phyloP scores from a whole-genome alignment of 2,329 filamentous ascomycete genomes.

The Arachnomyces sp. region DNA sequence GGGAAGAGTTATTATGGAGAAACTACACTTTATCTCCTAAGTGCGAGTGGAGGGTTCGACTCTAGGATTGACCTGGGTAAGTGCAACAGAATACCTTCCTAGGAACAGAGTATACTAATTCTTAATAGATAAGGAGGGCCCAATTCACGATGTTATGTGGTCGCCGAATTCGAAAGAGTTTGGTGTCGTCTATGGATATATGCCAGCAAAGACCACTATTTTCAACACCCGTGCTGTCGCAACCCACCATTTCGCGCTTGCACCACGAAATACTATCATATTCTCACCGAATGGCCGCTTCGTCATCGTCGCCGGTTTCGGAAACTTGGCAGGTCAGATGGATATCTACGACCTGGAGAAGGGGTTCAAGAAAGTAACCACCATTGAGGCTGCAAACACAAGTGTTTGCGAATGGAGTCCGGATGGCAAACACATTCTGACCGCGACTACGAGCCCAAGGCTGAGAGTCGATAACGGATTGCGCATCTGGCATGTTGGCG shows the following conservation, averaged over 20 bases:
- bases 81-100: conserved; percentile 12
- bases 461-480: conserved; percentile 95
- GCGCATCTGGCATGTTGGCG: conserved; percentile 87
- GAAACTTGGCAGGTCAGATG: conserved; percentile 94
- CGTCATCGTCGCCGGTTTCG: conserved; percentile 88
- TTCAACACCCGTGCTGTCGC: conserved; percentile 84
- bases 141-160: conserved; percentile 98
- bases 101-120: background rate
- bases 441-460: conserved; percentile 92
- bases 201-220: conserved; percentile 98
- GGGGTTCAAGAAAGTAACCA: conserved; percentile 84
- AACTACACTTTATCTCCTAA: conserved; percentile 91
- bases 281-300: conserved; percentile 94
- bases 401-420: conserved; percentile 97
- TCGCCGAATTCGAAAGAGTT: conserved; percentile 97
- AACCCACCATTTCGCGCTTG: conserved; percentile 76
- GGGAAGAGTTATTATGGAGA: conserved; percentile 99
- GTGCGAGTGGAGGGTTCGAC: conserved; percentile 84
- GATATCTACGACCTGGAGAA: conserved; percentile 95
- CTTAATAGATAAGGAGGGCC: conserved; percentile 77
- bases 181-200: conserved; percentile 93
- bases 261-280: conserved; percentile 84
- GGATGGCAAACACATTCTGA: conserved; percentile 90
- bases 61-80: conserved; percentile 70
- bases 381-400: conserved; percentile 90